These are phyloP conservation scores for Quercus lobata DNA, from an alignment of 331 rosid species.

Conservation along the genomic window DNA sequence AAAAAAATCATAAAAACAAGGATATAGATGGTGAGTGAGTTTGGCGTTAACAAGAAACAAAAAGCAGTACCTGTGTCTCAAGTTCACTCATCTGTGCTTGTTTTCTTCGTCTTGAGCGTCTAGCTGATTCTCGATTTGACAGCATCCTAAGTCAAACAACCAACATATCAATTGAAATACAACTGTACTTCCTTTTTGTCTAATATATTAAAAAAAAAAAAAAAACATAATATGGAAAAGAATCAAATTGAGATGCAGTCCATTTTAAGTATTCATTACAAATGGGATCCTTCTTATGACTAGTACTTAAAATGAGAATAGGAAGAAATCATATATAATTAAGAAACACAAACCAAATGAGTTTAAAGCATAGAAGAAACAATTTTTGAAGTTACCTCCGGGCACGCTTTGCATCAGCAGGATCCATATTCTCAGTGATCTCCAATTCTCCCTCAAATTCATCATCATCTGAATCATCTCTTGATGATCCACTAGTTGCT, in stretches of 20 bases:
- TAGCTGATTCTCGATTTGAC: slow-evolving; percentile 8
- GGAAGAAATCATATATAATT: not conserved
- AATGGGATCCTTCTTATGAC: not conserved
- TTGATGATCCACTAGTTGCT: slow-evolving; percentile 57
- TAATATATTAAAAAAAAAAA: not conserved
- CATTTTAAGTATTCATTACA: not conserved
- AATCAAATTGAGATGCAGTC: not conserved
- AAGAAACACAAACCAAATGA: not conserved
- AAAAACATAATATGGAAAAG: not conserved
- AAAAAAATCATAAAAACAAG: not conserved
- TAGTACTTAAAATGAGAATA: not conserved
- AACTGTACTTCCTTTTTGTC: not conserved
- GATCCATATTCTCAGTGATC: slow-evolving; percentile 44
- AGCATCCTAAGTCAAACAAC: not conserved
- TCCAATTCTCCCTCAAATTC: slow-evolving; percentile 56
- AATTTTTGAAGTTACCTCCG: slow-evolving; percentile 37
- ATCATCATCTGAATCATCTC: slow-evolving; percentile 58
- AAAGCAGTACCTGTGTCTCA: slow-evolving; percentile 6
- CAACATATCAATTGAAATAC: not conserved
- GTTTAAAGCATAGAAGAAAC: not conserved
- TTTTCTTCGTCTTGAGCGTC: slow-evolving; percentile 9
- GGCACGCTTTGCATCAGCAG: slow-evolving; percentile 50
- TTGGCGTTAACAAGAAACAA: not conserved
- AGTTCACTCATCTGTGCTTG: slow-evolving; percentile 9
- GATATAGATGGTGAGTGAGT: not conserved